Evolutionary conservation across 352 stramenopile species (phyloP), one percentile per base, ranked within the genome.

Genomic region (Globisporangium emineosum): DNA sequence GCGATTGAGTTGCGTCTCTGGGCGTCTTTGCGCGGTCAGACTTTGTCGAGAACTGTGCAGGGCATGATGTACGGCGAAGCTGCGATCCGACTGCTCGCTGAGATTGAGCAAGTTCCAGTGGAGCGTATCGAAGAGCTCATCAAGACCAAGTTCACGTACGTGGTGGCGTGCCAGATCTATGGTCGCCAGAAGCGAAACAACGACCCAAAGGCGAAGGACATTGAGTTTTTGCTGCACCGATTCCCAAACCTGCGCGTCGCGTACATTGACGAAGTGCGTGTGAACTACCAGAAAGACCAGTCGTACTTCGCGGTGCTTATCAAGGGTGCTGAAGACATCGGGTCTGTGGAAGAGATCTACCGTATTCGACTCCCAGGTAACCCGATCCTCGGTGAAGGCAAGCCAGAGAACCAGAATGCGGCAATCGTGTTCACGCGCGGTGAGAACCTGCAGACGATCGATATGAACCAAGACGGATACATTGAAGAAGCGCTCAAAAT

Each of bases 11-110:
- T 98, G 47, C 88, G 97, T 12, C 84, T 98, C 64, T 99, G 97
- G 97, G 97, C 97, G n/a, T 99, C 95, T 42, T 85, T 99, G 67
- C 91, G 97, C 62, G 96, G 97, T 12, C 97, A 99, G 75, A 99
- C 97, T 5, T 83, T 99, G 23, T 90, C 95, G 43, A 81, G 97
- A 49, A 99, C 97, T 12, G 96, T 99, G 13, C 97, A 98, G 68
- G 97, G 97, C 32, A 99, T 99, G 95, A 99, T 99, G 97, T 99
- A 99, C 72, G 98, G 97, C 57, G 97, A 99, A 81, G 98, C 97
- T 23, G 97, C 97, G 3, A 93, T 99, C 21, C 93, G 96, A n/a
- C 76, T 99, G 43, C 82, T 99, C 6, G 97, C 93, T 2, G 93
- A 98, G 54, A 87, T 99, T 15, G 97, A 99, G 71, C 84, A 94